Conservation (phyloP, 805 yeast genomes). For the Saccharomycopsis fibuligera region DNA sequence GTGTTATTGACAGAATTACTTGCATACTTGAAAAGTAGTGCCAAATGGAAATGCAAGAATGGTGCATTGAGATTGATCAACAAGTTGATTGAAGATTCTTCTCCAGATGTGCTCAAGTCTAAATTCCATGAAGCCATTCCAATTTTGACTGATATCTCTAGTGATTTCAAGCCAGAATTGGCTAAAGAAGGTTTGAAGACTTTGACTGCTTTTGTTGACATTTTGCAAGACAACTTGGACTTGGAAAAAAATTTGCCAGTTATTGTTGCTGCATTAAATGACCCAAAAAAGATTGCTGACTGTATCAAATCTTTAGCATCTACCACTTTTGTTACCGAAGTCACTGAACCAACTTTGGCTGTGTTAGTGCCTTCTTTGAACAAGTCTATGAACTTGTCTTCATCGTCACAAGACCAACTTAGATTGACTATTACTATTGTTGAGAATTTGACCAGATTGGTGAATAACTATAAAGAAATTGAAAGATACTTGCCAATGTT, state of each 20-base stretch:
- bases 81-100: slow-evolving; percentile 67
- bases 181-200: slow-evolving; percentile 77
- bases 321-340: slow-evolving; percentile 97
- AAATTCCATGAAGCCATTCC: slow-evolving; percentile 78
- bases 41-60: slow-evolving; percentile 88
- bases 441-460: slow-evolving; percentile 92
- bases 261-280: slow-evolving; percentile 82
- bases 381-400: slow-evolving; percentile 78
- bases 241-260: slow-evolving; percentile 77
- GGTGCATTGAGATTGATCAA: slow-evolving; percentile 74
- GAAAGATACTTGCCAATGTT: slow-evolving; percentile 80
- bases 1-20: slow-evolving; percentile 57
- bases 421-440: slow-evolving; percentile 95
- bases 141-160: slow-evolving; percentile 77
- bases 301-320: slow-evolving; percentile 86
- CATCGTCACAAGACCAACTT: slow-evolving; percentile 91
- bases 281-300: slow-evolving; percentile 81
- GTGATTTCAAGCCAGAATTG: slow-evolving; percentile 94
- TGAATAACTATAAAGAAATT: slow-evolving; percentile 88
- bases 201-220: slow-evolving; percentile 64
- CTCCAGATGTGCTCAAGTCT: slow-evolving; percentile 78
- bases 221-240: slow-evolving; percentile 82
- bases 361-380: slow-evolving; percentile 86
- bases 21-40: slow-evolving; percentile 65
- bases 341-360: slow-evolving; percentile 91